Evolutionary conservation across 1,139 yeast species (phyloP).

Genomic region (Taphrina communis): DNA sequence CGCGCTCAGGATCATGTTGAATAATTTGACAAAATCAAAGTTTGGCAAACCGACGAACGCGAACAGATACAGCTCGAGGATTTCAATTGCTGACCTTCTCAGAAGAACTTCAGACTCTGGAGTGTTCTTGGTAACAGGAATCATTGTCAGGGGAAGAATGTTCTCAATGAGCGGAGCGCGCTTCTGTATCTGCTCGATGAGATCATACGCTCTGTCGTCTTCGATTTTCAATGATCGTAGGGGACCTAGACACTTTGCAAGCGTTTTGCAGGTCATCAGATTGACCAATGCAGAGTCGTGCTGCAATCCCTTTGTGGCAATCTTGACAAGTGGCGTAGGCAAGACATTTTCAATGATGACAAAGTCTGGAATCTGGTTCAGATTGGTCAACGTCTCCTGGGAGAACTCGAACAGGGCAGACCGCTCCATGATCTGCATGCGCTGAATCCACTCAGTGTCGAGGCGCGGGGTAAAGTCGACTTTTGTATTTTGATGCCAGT

Average conservation of each 20-base stretch:
- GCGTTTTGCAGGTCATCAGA: constrained; percentile 68
- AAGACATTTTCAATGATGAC: constrained; percentile 62
- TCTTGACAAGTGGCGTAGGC: constrained; percentile 70
- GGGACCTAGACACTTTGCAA: constrained; percentile 63
- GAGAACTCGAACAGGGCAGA: constrained; percentile 61
- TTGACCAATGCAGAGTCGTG: constrained; percentile 63
- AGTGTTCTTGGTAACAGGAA: background rate
- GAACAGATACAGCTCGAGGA: constrained; percentile 6
- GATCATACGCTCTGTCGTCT: constrained; percentile 49
- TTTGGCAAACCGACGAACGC: constrained; percentile 23
- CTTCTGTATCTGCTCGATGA: constrained; percentile 30
- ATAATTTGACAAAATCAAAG: constrained; percentile 27
- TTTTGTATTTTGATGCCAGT: constrained; percentile 59
- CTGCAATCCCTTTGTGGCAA: constrained; percentile 65
- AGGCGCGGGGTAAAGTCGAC: constrained; percentile 69
- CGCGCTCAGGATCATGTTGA: constrained; percentile 2
- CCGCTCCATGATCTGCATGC: constrained; percentile 65
- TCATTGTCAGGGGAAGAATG: constrained; percentile 22
- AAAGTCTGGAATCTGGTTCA: constrained; percentile 48
- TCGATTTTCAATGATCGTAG: constrained; percentile 55
- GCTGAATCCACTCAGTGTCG: constrained; percentile 82
- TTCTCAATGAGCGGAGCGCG: constrained; percentile 42
- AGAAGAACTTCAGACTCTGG: constrained; percentile 12
- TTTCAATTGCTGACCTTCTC: constrained; percentile 6
- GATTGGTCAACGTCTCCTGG: constrained; percentile 30